Conservation (phyloP, 257 asterid species). For the Gynochthodes officinalis region DNA sequence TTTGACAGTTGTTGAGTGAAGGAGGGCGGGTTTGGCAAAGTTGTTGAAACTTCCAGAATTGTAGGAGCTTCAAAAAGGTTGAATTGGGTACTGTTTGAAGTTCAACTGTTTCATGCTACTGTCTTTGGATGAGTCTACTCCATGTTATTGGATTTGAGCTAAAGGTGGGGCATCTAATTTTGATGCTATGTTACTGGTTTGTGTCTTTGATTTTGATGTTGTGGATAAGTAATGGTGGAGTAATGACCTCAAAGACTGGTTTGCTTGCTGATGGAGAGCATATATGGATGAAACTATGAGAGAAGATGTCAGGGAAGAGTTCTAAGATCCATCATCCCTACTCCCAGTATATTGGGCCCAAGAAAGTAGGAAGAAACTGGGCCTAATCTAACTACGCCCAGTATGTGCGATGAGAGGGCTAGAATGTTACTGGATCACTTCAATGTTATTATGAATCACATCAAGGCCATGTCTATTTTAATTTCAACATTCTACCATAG, state of each 20-base stretch:
- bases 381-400: too few relatives aligned
- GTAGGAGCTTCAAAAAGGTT: conserved; percentile 17
- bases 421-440: conserved; percentile 98
- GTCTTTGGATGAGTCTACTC: conserved; percentile 65
- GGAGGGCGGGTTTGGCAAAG: neutral
- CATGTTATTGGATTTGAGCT: conserved; percentile 72
- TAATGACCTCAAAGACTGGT: conserved; percentile 61
- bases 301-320: conserved; percentile 42
- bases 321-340: conserved; percentile 53
- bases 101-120: conserved; percentile 18
- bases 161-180: conserved; percentile 76
- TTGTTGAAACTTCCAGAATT: conserved; percentile 12
- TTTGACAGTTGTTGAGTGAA: conserved; percentile 19
- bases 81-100: conserved; percentile 20
- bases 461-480: conserved; percentile 93
- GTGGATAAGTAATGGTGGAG: conserved; percentile 65
- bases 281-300: conserved; percentile 61
- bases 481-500: conserved; percentile 89
- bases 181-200: conserved; percentile 70
- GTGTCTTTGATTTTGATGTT: conserved; percentile 60
- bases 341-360: conserved; percentile 47
- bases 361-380: conserved; percentile 56
- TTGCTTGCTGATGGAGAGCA: conserved; percentile 52
- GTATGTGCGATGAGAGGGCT: conserved; percentile 98
- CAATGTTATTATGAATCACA: conserved; percentile 90